phyloP scores from a whole-genome alignment of 768 basidiomycete genomes.

The Termitomyces sp. region DNA sequence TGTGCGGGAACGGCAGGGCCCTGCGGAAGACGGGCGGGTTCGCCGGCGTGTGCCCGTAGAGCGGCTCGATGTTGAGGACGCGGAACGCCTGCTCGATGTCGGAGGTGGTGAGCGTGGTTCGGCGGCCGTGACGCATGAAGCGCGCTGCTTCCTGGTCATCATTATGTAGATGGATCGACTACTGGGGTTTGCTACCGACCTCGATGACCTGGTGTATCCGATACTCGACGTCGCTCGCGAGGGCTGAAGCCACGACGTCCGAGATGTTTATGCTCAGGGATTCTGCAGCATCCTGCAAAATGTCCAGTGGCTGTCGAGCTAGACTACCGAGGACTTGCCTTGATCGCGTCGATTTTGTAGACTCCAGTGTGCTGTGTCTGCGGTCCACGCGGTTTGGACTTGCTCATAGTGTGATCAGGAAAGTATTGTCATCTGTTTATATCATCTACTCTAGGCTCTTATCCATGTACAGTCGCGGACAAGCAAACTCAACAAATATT shows the following conservation, averaged over 20 bases:
- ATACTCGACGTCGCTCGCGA: conserved; percentile 97
- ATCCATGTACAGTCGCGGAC: no score
- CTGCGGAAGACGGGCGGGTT: conserved; percentile 60
- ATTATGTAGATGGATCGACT: not conserved
- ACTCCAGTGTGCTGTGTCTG: conserved; percentile 53
- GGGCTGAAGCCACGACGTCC: conserved; percentile 72
- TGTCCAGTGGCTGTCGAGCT: not conserved
- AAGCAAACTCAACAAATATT: no score
- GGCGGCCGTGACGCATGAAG: conserved; percentile 91
- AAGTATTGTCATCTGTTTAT: conserved; percentile 3
- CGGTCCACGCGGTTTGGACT: conserved; percentile 42
- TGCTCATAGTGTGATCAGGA: conserved; percentile 25
- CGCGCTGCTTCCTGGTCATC: conserved; percentile 81
- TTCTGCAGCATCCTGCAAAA: conserved; percentile 82
- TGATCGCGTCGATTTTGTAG: conserved; percentile 59
- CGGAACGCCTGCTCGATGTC: conserved; percentile 94
- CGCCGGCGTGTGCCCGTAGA: conserved; percentile 78
- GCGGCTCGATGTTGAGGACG: conserved; percentile 92
- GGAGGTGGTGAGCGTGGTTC: conserved; percentile 83
- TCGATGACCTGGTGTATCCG: conserved; percentile 93
- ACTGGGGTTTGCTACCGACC: conserved; percentile 34
- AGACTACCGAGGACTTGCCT: conserved; percentile 30
- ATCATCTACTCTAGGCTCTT: no score
- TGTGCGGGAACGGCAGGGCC: conserved; percentile 47
- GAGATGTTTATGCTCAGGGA: conserved; percentile 76